Base-by-base conservation (phyloP, 2,329 filamentous ascomycete genomes). In the Talaromyces piceae region DNA sequence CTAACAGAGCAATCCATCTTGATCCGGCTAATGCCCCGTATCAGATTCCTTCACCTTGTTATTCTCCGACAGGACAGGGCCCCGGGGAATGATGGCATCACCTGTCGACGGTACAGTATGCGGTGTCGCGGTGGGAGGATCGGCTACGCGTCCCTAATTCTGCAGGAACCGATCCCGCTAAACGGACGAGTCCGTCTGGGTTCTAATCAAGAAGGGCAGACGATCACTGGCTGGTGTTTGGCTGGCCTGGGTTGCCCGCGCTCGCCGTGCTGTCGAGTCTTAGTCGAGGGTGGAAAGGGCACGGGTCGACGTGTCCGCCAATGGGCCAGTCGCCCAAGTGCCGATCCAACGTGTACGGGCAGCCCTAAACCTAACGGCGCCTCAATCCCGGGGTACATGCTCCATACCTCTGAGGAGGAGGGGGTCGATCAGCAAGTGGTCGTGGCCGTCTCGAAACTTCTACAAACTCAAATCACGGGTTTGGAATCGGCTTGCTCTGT, bases 111-210 rank as follows among this genome's bases (percentile, higher is more conserved):
- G 16, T 37, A 3, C n/a, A 7, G 7, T 37, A 18, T 37, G 33
- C 33, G 9, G 33, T 8, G 16, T 37, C n/a, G n/a, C n/a, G n/a
- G n/a, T n/a, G n/a, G n/a, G n/a, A n/a, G n/a, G 39, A 43, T 43
- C 39, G 39, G 3, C 39, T 9, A 13, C 8, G 20, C 20, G 18
- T 43, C 39, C 18, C 39, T 13, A 9, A 13, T 13, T 43, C 39
- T 43, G 39, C 39, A 43, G 39, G 39, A 43, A 43, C 39, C 20
- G 20, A 43, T 43, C 20, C 39, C 39, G 39, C 39, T 43, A 43
- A 43, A 8, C 39, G 16, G 11, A 12, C 18, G 22, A 41, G 39
- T 11, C 39, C 23, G 39, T 20, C 16, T 20, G 12, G 11, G 33
- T 13, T 12, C n/a, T 43, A 22, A 26, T n/a, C 20, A 22, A 5